Evolutionary conservation across 805 yeast species (phyloP).

Genomic region (Candida pseudofarinosa): DNA sequence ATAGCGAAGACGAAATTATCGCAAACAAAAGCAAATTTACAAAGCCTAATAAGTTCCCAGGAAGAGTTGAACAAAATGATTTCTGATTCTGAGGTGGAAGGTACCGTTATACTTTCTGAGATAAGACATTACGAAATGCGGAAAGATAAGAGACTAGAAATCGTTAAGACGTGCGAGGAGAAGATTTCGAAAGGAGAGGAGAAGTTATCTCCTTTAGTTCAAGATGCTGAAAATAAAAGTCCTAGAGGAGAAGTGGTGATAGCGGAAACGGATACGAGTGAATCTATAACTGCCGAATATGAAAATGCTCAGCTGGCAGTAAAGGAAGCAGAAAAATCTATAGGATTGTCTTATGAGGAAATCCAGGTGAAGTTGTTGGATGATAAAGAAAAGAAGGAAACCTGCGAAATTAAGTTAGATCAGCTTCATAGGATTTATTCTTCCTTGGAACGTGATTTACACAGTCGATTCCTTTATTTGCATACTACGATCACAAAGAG

Average conservation of each 20-base stretch:
- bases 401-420: conserved; percentile 37
- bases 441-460: conserved; percentile 25
- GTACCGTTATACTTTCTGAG: conserved; percentile 9
- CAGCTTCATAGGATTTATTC: conserved; percentile 26
- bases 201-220: conserved; percentile 13
- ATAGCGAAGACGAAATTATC: conserved; percentile 16
- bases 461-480: conserved; percentile 28
- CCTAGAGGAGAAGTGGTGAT: conserved; percentile 42
- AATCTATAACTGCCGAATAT: conserved; percentile 48
- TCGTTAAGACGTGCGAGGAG: conserved; percentile 7
- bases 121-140: conserved; percentile 9
- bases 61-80: conserved; percentile 8
- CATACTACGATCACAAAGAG: conserved; percentile 29
- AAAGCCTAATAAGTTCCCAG: conserved; percentile 8
- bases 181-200: conserved; percentile 12
- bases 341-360: conserved; percentile 55
- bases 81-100: conserved; percentile 12
- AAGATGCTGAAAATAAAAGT: conserved; percentile 40
- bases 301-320: conserved; percentile 44
- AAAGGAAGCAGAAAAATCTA: conserved; percentile 45
- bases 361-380: conserved; percentile 45
- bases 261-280: conserved; percentile 37
- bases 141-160: conserved; percentile 8
- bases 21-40: conserved; percentile 17
- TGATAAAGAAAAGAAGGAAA: conserved; percentile 40